Evolutionary conservation across 257 asterid genomes (phyloP).

Genomic region (Gentiana macrophylla): DNA sequence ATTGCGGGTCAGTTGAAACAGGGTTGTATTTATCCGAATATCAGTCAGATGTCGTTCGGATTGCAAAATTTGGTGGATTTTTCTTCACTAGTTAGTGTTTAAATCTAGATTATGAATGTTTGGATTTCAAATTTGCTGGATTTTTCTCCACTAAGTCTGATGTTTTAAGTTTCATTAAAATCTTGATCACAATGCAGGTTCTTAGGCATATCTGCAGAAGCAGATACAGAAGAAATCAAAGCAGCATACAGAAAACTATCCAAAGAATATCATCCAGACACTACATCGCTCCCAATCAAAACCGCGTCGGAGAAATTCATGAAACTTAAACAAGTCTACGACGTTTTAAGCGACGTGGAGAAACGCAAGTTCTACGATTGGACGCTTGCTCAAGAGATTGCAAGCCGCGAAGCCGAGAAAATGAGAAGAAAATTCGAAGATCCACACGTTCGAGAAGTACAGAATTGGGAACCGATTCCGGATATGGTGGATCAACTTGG

Average conservation of each 20-base stretch:
- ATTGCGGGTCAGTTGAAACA: no score
- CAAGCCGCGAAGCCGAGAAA: slow-evolving; percentile 71
- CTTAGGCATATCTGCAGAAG: slow-evolving; percentile 58
- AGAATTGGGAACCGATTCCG: slow-evolving; percentile 44
- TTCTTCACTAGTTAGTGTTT: no score
- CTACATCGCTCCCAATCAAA: slow-evolving; percentile 79
- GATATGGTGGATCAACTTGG: slow-evolving; percentile 90
- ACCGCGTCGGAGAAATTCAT: slow-evolving; percentile 78
- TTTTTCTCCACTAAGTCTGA: background rate
- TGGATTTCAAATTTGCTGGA: background rate
- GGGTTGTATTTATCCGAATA: no score
- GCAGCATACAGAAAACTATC: slow-evolving; percentile 71
- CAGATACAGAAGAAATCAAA: slow-evolving; percentile 80
- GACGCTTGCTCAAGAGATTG: slow-evolving; percentile 81
- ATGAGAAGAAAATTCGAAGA: slow-evolving; percentile 65
- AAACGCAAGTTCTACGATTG: slow-evolving; percentile 70
- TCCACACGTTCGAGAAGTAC: slow-evolving; percentile 52
- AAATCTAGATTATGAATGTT: no score
- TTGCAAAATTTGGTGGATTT: no score
- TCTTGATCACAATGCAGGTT: slow-evolving; percentile 33
- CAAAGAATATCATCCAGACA: slow-evolving; percentile 92
- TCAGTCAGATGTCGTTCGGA: no score
- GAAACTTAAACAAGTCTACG: slow-evolving; percentile 53
- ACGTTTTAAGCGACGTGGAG: slow-evolving; percentile 55
- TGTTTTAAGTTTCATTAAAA: background rate